A percentile compares a stretch with the other conserved stretches of the same genome.
These are phyloP conservation scores for Tephrocybe sp. DNA, from an alignment of 768 basidiomycete genomes.

Conservation along the genomic window DNA sequence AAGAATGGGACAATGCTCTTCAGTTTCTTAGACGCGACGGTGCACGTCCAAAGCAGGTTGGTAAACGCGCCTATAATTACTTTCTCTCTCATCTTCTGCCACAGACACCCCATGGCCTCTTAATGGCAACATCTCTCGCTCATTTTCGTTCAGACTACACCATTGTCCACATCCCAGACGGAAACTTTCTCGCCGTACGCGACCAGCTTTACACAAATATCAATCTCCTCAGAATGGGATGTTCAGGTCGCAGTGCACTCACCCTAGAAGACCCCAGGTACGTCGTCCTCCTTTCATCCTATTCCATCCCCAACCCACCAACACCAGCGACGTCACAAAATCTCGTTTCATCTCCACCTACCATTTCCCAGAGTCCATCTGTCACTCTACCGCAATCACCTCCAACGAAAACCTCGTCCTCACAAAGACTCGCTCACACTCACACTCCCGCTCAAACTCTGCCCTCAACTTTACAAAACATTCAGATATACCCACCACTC, in stretches of 20 bases:
- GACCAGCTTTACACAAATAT: slow-evolving; percentile 80
- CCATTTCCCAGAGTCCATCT: slow-evolving; percentile 45
- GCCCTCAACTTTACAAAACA: slow-evolving; percentile 18
- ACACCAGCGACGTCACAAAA: slow-evolving; percentile 72
- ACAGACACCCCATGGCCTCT: slow-evolving; percentile 61
- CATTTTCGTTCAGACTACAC: slow-evolving; percentile 88
- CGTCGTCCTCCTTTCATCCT: slow-evolving; percentile 9
- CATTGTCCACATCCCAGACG: slow-evolving; percentile 75
- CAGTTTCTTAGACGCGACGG: slow-evolving; percentile 63
- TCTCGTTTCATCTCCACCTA: slow-evolving; percentile 77
- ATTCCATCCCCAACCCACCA: not conserved
- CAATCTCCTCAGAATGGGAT: slow-evolving; percentile 81
- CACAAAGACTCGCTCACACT: slow-evolving; percentile 18
- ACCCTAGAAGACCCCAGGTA: slow-evolving; percentile 77
- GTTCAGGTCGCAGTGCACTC: slow-evolving; percentile 71
- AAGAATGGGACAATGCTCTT: slow-evolving; percentile 61
- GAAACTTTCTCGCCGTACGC: slow-evolving; percentile 58
- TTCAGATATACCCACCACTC: slow-evolving; percentile 13
- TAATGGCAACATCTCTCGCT: slow-evolving; percentile 82
- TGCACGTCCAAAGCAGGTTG: slow-evolving; percentile 66
- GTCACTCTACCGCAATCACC: slow-evolving; percentile 19
- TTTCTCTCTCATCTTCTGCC: too few species aligned
- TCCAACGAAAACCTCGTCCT: slow-evolving; percentile 20
- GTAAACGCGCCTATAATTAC: too few species aligned
- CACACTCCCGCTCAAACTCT: slow-evolving; percentile 17